A percentile compares a stretch with the other conserved stretches of the same genome.
phyloP scores from a whole-genome alignment of 805 yeast genomes.

The Metschnikowia kunwiensis region DNA sequence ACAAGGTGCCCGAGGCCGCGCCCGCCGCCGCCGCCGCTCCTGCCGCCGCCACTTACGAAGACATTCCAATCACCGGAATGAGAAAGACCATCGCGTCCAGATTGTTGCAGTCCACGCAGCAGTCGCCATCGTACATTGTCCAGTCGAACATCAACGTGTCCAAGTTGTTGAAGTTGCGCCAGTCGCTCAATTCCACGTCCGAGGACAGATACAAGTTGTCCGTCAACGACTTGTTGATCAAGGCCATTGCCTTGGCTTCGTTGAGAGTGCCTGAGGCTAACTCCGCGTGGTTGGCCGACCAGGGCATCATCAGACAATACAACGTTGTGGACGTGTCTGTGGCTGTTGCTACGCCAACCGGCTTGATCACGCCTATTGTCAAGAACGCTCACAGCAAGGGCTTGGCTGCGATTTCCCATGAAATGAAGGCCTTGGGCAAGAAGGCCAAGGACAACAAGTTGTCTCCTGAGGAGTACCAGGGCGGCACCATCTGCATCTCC shows the following conservation, averaged over 20 bases:
- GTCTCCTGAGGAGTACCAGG: constrained; percentile 96
- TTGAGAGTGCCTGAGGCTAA: constrained; percentile 90
- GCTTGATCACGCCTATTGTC: constrained; percentile 94
- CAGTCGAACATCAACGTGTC: constrained; percentile 83
- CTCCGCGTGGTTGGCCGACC: constrained; percentile 86
- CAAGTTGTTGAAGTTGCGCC: constrained; percentile 88
- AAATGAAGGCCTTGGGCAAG: constrained; percentile 89
- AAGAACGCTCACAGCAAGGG: constrained; percentile 87
- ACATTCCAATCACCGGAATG: constrained; percentile 86
- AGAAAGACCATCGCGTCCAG: constrained; percentile 91
- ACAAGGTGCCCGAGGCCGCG: constrained; percentile 44
- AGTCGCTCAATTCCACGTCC: constrained; percentile 78
- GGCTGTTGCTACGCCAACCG: constrained; percentile 98
- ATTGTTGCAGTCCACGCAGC: constrained; percentile 78
- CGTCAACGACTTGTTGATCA: constrained; percentile 89
- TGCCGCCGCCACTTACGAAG: constrained; percentile 64
- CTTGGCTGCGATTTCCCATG: constrained; percentile 71
- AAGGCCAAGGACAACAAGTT: constrained; percentile 94
- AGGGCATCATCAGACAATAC: constrained; percentile 91
- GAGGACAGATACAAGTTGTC: constrained; percentile 88
- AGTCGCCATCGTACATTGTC: constrained; percentile 89
- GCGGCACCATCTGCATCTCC: constrained; percentile 98
- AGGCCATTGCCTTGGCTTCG: constrained; percentile 90
- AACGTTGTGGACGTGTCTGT: constrained; percentile 92
- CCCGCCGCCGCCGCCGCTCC: constrained; percentile 53